Base-by-base conservation (phyloP, 2,329 filamentous ascomycete genomes). In the Alternaria viburni region DNA sequence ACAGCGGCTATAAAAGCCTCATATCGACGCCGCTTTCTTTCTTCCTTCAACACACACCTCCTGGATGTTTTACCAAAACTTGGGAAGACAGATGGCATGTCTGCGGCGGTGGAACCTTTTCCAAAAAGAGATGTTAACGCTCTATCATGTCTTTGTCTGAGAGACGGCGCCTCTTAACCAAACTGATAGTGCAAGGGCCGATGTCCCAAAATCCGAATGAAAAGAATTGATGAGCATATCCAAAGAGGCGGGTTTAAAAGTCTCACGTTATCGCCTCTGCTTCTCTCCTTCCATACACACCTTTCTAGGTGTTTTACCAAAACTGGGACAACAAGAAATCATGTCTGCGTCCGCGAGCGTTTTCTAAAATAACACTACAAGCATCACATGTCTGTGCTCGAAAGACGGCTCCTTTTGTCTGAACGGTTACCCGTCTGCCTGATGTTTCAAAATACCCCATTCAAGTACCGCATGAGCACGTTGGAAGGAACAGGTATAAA, bases 21-120 rank as follows among this genome's bases (percentile, higher is more conserved):
- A 5, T 15, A 0, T n/a, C 4, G 32, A 0, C 15, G 32, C 7
- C 0, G 7, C 4, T 36, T 36, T 1, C 32, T 36, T 36, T 7
- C 8, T 36, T n/a, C 8, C 32, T n/a, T n/a, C 15, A 36, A 36
- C 15, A 36, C 15, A 36, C 32, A 36, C 7, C 15, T n/a, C 2
- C 15, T 5, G 15, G 32, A 4, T 36, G 15, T n/a, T 36, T n/a
- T n/a, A n/a, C 32, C 15, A 36, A 36, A 23, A n/a, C n/a, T n/a
- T n/a, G n/a, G n/a, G n/a, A n/a, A n/a, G n/a, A n/a, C n/a, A n/a
- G n/a, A n/a, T n/a, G n/a, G n/a, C n/a, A n/a, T n/a, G n/a, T n/a
- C n/a, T n/a, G n/a, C n/a, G n/a, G n/a, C 21, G 21, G 21, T 5
- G 21, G 5, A 5, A 23, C 21, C 4, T 23, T n/a, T n/a, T n/a